phyloP scores from a whole-genome alignment of 108 stramenopile genomes.

The Skeletonema tropicum region DNA sequence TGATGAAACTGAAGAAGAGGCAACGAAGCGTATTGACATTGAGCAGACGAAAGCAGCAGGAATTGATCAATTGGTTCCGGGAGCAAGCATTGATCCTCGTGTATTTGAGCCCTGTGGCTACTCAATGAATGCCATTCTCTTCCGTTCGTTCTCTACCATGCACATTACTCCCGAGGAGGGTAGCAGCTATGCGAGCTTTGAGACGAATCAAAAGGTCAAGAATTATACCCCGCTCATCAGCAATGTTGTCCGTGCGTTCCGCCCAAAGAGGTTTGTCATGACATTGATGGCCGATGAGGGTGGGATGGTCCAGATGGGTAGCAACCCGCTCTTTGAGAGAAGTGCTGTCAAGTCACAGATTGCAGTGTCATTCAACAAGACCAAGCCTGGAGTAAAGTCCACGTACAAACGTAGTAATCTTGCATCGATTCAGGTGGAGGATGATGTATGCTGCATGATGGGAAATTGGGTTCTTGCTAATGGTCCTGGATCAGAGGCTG shows the following conservation, averaged over 20 bases:
- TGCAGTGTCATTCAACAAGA: slow-evolving; percentile 57
- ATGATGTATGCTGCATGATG: slow-evolving; percentile 92
- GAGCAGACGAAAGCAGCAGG: slow-evolving; percentile 84
- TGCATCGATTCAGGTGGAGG: slow-evolving; percentile 87
- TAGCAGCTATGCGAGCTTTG: slow-evolving; percentile 97
- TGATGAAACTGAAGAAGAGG: slow-evolving; percentile 80
- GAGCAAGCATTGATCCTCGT: slow-evolving; percentile 90
- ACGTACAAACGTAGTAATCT: slow-evolving; percentile 78
- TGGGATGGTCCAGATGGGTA: slow-evolving; percentile 85
- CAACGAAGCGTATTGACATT: slow-evolving; percentile 73
- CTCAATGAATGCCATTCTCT: slow-evolving; percentile 98
- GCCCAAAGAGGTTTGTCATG: slow-evolving; percentile 96
- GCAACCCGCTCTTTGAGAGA: slow-evolving; percentile 73
- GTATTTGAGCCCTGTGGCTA: slow-evolving; percentile 96
- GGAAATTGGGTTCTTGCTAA: slow-evolving; percentile 84
- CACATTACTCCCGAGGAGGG: slow-evolving; percentile 99
- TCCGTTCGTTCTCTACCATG: slow-evolving; percentile 97
- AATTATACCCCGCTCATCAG: slow-evolving; percentile 91
- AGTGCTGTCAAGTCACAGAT: slow-evolving; percentile 59
- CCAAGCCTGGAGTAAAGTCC: slow-evolving; percentile 3
- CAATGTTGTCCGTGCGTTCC: slow-evolving; percentile 95
- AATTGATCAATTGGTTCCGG: slow-evolving; percentile 91
- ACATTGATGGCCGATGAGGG: slow-evolving; percentile 99
- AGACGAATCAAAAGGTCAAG: slow-evolving; percentile 94
- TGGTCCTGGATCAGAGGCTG: slow-evolving; percentile 1